Evolutionary conservation across 2,329 filamentous ascomycete genomes (phyloP).

Genomic region (Lasiodiplodia hormozganensis): DNA sequence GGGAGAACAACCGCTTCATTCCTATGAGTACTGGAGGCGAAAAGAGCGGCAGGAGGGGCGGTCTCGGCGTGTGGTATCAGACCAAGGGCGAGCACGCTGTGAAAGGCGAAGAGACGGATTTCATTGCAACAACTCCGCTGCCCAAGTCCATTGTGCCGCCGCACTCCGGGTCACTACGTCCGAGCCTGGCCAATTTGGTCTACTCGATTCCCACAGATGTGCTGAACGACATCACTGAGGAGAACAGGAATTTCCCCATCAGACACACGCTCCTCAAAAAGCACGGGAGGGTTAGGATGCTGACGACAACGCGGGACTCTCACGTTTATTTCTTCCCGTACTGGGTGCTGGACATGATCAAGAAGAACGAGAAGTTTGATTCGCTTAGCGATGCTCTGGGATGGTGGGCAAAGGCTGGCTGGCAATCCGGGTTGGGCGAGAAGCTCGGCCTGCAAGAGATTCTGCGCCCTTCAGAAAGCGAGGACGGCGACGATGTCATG

Average conservation of each 20-base stretch:
- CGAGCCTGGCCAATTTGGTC: slow-evolving; percentile 77
- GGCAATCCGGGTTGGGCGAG: slow-evolving; percentile 80
- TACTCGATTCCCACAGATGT: slow-evolving; percentile 88
- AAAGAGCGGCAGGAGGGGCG: slow-evolving; percentile 71
- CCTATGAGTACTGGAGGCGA: slow-evolving; percentile 61
- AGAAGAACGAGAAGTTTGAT: slow-evolving; percentile 80
- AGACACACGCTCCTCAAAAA: slow-evolving; percentile 77
- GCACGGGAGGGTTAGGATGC: slow-evolving; percentile 78
- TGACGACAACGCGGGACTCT: slow-evolving; percentile 85
- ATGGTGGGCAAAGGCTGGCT: slow-evolving; percentile 94
- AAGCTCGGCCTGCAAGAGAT: slow-evolving; percentile 78
- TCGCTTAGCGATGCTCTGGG: slow-evolving; percentile 89
- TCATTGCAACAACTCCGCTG: slow-evolving; percentile 79
- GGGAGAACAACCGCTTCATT: slow-evolving; percentile 51
- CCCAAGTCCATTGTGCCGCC: slow-evolving; percentile 63
- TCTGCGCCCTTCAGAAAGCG: slow-evolving; percentile 59
- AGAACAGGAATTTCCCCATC: slow-evolving; percentile 74
- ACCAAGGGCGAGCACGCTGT: slow-evolving; percentile 78
- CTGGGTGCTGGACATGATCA: slow-evolving; percentile 87
- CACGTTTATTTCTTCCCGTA: slow-evolving; percentile 94
- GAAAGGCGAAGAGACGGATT: slow-evolving; percentile 93
- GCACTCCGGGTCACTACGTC: slow-evolving; percentile 69
- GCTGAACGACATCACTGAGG: slow-evolving; percentile 80
- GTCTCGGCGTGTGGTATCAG: slow-evolving; percentile 89
- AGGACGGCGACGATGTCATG: slow-evolving; percentile 41